A percentile compares a stretch with the other conserved stretches of the same genome.
These are phyloP conservation scores for Aureobasidium sp. DNA, from an alignment of 2,329 filamentous ascomycete genomes.

Conservation along the genomic window DNA sequence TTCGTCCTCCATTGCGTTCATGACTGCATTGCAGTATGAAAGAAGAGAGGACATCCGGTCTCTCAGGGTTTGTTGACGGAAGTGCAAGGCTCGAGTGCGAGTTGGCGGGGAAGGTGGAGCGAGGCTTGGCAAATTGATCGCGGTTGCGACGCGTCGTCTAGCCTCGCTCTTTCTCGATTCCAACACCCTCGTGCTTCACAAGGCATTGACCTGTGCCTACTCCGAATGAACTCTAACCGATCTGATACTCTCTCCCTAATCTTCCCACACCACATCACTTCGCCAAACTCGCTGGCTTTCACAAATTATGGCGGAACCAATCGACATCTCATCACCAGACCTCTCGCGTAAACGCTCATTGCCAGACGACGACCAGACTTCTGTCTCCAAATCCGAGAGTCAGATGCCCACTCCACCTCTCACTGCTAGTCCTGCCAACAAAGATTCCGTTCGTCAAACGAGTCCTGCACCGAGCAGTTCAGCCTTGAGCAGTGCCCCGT, in stretches of 20 bases:
- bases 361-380: slow-evolving; percentile 4
- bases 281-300: neutral
- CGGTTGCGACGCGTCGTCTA: neutral
- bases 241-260: neutral
- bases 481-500: slow-evolving; percentile 22
- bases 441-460: neutral
- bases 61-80: neutral
- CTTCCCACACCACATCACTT: neutral
- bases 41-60: too few relatives aligned
- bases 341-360: slow-evolving; percentile 15
- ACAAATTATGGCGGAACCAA: slow-evolving; percentile 1
- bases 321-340: slow-evolving; percentile 3
- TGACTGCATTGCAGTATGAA: neutral
- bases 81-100: neutral
- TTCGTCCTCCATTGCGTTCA: neutral
- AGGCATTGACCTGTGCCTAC: neutral
- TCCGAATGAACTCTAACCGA: neutral
- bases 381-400: neutral
- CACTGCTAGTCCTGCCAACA: slow-evolving; percentile 8
- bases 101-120: neutral
- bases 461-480: slow-evolving; percentile 25
- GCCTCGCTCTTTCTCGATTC: neutral
- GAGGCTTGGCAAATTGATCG: neutral
- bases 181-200: neutral
- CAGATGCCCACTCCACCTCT: slow-evolving; percentile 14